Evolutionary conservation across 441 rosid genomes (phyloP).

Genomic region (Metrosideros polymorpha): DNA sequence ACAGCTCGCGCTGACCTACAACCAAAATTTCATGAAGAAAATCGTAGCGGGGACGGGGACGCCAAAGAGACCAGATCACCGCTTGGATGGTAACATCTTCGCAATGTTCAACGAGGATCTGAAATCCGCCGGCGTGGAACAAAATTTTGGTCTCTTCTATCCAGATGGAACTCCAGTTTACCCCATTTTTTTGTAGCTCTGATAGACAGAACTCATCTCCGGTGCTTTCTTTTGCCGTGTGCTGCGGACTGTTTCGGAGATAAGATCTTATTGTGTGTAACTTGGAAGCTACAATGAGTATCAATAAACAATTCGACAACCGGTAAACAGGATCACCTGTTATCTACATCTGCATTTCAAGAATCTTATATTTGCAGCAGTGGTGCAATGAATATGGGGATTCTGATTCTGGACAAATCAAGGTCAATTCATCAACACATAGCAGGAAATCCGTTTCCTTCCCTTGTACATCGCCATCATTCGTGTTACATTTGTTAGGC

Average conservation of each 20-base stretch:
- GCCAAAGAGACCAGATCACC: constrained; percentile 10
- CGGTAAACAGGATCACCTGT: neutral
- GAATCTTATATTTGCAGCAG: neutral
- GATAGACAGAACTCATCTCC: neutral
- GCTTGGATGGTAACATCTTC: constrained; percentile 1
- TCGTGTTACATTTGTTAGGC: neutral
- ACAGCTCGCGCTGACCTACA: constrained; percentile 7
- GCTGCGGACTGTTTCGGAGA: neutral
- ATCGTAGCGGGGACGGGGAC: constrained; percentile 11
- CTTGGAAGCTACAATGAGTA: neutral
- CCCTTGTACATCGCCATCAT: neutral
- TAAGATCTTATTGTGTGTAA: neutral
- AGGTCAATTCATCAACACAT: neutral
- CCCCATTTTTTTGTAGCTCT: neutral
- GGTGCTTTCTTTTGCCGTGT: neutral
- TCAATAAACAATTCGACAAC: neutral
- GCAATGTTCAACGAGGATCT: constrained; percentile 19
- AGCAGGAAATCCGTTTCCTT: neutral
- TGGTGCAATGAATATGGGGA: neutral
- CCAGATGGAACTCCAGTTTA: constrained; percentile 15
- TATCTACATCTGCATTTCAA: neutral
- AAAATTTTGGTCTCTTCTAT: constrained; percentile 17
- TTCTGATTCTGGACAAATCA: neutral
- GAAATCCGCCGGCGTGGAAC: constrained; percentile 5
- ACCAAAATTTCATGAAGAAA: constrained; percentile 11